These are phyloP conservation scores for Peronosclerospora sorghi DNA, from an alignment of 352 stramenopile species.

Conservation along the genomic window DNA sequence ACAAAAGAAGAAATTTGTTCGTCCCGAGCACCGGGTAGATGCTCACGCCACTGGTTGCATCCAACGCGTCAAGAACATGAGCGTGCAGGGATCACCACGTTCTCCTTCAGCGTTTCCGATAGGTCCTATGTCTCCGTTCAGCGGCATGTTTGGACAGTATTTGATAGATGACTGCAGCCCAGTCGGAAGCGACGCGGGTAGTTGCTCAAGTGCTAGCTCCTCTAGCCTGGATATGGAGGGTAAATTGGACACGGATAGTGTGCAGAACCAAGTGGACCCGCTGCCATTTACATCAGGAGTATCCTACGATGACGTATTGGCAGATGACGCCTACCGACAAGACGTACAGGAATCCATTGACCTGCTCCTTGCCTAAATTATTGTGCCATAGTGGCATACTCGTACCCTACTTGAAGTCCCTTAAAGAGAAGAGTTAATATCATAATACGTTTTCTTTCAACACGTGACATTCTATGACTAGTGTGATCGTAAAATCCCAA, in stretches of 20 bases:
- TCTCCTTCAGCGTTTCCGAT: slow-evolving; percentile 25
- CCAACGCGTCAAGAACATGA: slow-evolving; percentile 38
- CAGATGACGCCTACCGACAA: slow-evolving; percentile 39
- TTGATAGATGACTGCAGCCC: slow-evolving; percentile 18
- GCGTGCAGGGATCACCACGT: slow-evolving; percentile 28
- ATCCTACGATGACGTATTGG: slow-evolving; percentile 29
- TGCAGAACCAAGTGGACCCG: slow-evolving; percentile 27
- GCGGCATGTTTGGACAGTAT: slow-evolving; percentile 17
- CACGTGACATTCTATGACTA: too few relatives aligned
- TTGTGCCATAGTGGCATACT: slow-evolving; percentile 15
- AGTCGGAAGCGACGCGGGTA: slow-evolving; percentile 18
- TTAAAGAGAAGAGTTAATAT: slow-evolving; percentile 21
- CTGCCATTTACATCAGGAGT: slow-evolving; percentile 37
- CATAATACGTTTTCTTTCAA: slow-evolving; percentile 6
- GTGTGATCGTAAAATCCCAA: too few relatives aligned
- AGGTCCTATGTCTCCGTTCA: slow-evolving; percentile 14
- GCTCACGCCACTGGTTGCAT: slow-evolving; percentile 52
- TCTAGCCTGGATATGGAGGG: slow-evolving; percentile 12
- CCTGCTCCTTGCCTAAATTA: slow-evolving; percentile 42
- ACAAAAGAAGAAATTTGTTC: slow-evolving; percentile 76
- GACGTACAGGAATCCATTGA: slow-evolving; percentile 44
- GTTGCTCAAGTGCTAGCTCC: slow-evolving; percentile 10
- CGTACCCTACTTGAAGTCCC: slow-evolving; percentile 15
- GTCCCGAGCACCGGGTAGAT: slow-evolving; percentile 65
- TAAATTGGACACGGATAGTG: slow-evolving; percentile 18